These are phyloP conservation scores for Mucor plumbeus DNA, from an alignment of 371 early-diverging fungal genomes.

Conservation along the genomic window DNA sequence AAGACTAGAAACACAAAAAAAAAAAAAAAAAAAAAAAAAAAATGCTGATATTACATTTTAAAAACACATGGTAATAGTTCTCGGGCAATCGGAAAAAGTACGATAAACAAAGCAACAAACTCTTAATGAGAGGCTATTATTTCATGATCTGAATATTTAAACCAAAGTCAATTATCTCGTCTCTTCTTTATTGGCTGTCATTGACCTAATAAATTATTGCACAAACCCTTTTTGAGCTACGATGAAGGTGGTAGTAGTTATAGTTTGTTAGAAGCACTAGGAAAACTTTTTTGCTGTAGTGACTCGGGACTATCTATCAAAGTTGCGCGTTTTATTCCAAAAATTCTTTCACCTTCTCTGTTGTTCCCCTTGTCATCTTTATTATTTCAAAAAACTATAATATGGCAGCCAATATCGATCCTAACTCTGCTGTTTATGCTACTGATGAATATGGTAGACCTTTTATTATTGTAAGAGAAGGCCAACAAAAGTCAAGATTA, in stretches of 20 bases:
- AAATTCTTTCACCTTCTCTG: slow-evolving; percentile 8
- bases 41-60: too few species aligned
- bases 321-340: slow-evolving; percentile 10
- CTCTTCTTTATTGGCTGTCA: not conserved
- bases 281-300: not conserved
- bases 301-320: slow-evolving; percentile 3
- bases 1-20: too few species aligned
- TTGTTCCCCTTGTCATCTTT: slow-evolving; percentile 8
- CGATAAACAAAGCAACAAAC: not conserved
- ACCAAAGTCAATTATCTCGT: not conserved
- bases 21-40: too few species aligned
- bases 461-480: slow-evolving; percentile 95
- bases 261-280: too few species aligned
- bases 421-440: slow-evolving; percentile 64
- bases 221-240: not conserved
- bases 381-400: not conserved
- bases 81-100: too few species aligned
- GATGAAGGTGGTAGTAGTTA: not conserved
- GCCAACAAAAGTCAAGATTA: slow-evolving; percentile 86
- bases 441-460: slow-evolving; percentile 97
- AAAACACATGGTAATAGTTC: too few species aligned
- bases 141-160: not conserved
- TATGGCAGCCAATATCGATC: slow-evolving; percentile 33
- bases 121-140: too few species aligned
- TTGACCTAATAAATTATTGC: not conserved